Evolutionary conservation across 1,284 basidiomycete species (phyloP).

Genomic region (Apiotrichum siamense): DNA sequence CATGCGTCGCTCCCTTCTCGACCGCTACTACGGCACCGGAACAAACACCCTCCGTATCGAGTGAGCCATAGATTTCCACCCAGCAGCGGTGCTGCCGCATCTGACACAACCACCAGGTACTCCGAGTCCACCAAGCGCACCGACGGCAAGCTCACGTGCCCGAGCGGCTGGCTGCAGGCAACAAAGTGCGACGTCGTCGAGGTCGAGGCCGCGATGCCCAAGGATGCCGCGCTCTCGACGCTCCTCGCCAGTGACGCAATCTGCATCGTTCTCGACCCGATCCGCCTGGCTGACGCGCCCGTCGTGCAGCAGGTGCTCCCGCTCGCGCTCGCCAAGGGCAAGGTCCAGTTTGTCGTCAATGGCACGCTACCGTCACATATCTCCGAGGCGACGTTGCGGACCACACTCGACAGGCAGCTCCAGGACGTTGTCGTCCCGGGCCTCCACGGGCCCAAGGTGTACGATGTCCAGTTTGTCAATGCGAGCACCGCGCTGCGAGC

Average conservation of each 20-base stretch:
- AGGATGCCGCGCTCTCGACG: constrained; percentile 3
- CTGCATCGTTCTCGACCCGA: constrained; percentile 42
- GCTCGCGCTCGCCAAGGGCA: constrained; percentile 15
- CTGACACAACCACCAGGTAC: background rate
- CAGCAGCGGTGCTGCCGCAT: too few relatives aligned
- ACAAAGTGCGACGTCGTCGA: constrained; percentile 30
- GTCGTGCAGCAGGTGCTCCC: constrained; percentile 20
- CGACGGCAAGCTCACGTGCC: constrained; percentile 15
- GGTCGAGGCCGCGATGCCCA: constrained; percentile 7
- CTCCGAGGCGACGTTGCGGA: constrained; percentile 15
- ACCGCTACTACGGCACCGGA: constrained; percentile 17
- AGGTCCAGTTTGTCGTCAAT: constrained; percentile 34
- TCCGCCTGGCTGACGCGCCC: constrained; percentile 25
- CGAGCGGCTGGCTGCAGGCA: constrained; percentile 30
- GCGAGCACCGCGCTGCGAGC: constrained; percentile 32
- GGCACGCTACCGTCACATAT: constrained; percentile 24
- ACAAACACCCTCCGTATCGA: constrained; percentile 15
- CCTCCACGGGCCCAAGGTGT: background rate
- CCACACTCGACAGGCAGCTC: constrained; percentile 20
- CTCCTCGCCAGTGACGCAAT: constrained; percentile 22
- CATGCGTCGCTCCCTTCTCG: constrained; percentile 22
- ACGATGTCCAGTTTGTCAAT: constrained; percentile 26
- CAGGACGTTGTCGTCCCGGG: constrained; percentile 1
- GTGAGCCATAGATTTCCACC: too few relatives aligned
- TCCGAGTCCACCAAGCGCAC: constrained; percentile 1